Evolutionary conservation across 495 filamentous ascomycete genomes (phyloP), one percentile per base, ranked within the genome.

Genomic region (Tuber aestivum): DNA sequence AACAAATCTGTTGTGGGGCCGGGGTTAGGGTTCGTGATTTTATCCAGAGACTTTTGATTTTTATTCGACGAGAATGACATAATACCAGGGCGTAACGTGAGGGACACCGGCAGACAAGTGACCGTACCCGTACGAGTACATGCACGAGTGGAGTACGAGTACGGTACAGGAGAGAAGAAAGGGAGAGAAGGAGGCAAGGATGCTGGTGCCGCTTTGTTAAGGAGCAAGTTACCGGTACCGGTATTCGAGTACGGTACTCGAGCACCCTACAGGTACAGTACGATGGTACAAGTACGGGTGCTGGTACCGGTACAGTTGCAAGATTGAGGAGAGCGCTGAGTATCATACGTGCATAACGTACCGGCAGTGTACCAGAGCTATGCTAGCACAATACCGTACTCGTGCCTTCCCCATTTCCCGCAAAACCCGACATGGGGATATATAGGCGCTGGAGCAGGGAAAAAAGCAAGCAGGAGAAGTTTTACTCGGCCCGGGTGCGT

Each of bases 351-450:
- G 74, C 35, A 48, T 41, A 79, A 77, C 48, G n/a, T n/a, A n/a
- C n/a, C n/a, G n/a, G n/a, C n/a, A n/a, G n/a, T n/a, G n/a, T n/a
- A n/a, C n/a, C n/a, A n/a, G n/a, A n/a, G n/a, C n/a, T n/a, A n/a
- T n/a, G n/a, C n/a, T n/a, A n/a, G n/a, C n/a, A n/a, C n/a, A n/a
- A n/a, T n/a, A n/a, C n/a, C n/a, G n/a, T n/a, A n/a, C n/a, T 37
- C 41, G 70, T 70, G 70, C 50, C 50, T 61, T 76, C 65, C 41
- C 65, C 69, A 77, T 68, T 70, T 76, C 69, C 48, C 69, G 45
- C 45, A 79, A 50, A 71, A 35, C 73, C 74, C 45, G 76, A n/a
- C n/a, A 61, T 32, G 12, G n/a, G 50, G 44, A n/a, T n/a, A 32
- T 27, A 61, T 32, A 50, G 21, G n/a, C n/a, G n/a, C n/a, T n/a